Evolutionary conservation across 1,139 yeast genomes (phyloP).

Genomic region (Magnusiomyces ingens): DNA sequence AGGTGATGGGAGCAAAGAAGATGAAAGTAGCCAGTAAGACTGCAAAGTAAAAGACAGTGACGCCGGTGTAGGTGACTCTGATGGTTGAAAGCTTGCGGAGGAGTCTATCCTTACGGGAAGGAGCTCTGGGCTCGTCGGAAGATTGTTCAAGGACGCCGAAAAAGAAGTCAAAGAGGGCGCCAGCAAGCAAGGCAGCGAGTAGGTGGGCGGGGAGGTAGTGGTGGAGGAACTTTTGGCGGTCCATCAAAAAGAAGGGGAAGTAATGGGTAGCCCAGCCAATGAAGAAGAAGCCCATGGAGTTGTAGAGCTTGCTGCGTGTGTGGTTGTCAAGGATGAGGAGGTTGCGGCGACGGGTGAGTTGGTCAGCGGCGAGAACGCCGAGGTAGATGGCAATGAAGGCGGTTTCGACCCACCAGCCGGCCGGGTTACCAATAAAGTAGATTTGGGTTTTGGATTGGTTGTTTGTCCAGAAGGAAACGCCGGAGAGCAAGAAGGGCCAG

Average conservation of each 20-base stretch:
- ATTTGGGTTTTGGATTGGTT: slow-evolving; percentile 56
- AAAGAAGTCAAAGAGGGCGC: slow-evolving; percentile 73
- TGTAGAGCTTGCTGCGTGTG: slow-evolving; percentile 69
- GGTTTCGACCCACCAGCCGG: slow-evolving; percentile 90
- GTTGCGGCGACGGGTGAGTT: slow-evolving; percentile 69
- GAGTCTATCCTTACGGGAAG: slow-evolving; percentile 14
- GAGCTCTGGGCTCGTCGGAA: slow-evolving; percentile 10
- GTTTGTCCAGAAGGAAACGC: slow-evolving; percentile 95
- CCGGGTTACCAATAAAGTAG: slow-evolving; percentile 80
- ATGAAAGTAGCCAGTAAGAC: slow-evolving; percentile 58
- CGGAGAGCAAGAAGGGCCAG: slow-evolving; percentile 91
- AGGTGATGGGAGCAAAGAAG: slow-evolving; percentile 77
- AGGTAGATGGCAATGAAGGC: slow-evolving; percentile 57
- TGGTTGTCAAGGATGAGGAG: slow-evolving; percentile 48
- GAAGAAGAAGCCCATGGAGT: slow-evolving; percentile 78
- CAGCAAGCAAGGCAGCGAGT: slow-evolving; percentile 77
- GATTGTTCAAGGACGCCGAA: slow-evolving; percentile 47
- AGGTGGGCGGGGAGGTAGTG: slow-evolving; percentile 96
- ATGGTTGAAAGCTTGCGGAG: slow-evolving; percentile 21
- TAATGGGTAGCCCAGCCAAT: slow-evolving; percentile 86
- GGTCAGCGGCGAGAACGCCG: slow-evolving; percentile 65
- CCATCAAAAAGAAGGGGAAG: slow-evolving; percentile 86
- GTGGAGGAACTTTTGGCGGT: slow-evolving; percentile 87
- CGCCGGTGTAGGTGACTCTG: slow-evolving; percentile 22
- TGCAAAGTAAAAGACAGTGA: slow-evolving; percentile 39